Evolutionary conservation across 495 filamentous ascomycete species (phyloP).

Genomic region (Penicillium paxilli): DNA sequence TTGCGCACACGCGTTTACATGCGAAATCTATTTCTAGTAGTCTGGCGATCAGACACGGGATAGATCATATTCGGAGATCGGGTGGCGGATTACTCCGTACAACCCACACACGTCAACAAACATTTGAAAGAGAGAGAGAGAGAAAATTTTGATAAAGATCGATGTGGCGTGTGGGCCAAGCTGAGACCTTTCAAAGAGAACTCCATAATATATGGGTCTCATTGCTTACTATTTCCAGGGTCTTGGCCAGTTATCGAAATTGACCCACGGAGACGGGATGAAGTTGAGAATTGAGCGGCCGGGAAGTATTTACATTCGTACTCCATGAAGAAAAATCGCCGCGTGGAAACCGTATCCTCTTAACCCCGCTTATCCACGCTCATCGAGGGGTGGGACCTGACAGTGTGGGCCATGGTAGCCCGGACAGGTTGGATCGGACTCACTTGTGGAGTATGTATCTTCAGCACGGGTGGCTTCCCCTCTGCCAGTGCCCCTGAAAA

Average conservation of each 20-base stretch:
- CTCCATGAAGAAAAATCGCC: neutral
- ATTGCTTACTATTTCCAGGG: neutral
- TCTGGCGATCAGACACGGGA: neutral
- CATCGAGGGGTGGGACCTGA: neutral
- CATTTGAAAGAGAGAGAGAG: too few relatives aligned
- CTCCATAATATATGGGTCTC: neutral
- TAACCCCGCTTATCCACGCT: too few relatives aligned
- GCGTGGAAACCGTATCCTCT: neutral
- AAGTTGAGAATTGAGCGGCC: neutral
- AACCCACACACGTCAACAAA: too few relatives aligned
- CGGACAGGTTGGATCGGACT: too few relatives aligned
- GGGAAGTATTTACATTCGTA: too few relatives aligned
- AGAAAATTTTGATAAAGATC: neutral
- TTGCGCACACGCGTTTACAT: too few relatives aligned
- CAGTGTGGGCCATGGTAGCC: neutral
- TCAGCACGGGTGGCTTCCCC: too few relatives aligned
- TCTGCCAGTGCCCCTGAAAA: neutral
- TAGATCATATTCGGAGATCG: neutral
- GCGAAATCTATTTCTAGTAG: too few relatives aligned
- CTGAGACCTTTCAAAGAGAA: neutral
- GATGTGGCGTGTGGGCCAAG: neutral
- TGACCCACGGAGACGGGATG: neutral
- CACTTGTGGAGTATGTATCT: neutral
- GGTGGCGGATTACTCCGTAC: neutral
- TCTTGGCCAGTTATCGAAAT: neutral